phyloP scores from a whole-genome alignment of 345 rosid species.

The Aquilaria malaccensis region DNA sequence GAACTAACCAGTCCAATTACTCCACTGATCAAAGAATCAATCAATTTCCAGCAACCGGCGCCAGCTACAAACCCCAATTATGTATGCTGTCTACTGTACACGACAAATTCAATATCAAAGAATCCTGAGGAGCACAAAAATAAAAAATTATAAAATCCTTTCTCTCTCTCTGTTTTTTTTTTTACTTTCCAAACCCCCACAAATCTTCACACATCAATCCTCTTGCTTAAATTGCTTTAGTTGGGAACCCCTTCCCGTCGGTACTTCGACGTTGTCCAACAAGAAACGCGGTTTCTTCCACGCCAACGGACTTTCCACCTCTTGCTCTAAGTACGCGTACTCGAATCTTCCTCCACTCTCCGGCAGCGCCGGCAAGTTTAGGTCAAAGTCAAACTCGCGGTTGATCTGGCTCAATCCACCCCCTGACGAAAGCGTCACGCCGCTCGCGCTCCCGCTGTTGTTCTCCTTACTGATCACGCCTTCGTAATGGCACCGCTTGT shows the following conservation, averaged over 20 bases:
- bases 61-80: background rate
- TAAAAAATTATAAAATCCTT: background rate
- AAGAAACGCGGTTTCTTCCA: slow-evolving; percentile 52
- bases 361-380: slow-evolving; percentile 77
- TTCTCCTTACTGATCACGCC: slow-evolving; percentile 30
- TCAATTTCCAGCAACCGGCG: slow-evolving; percentile 8
- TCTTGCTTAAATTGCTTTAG: background rate
- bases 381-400: slow-evolving; percentile 54
- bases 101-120: slow-evolving; percentile 11
- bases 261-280: slow-evolving; percentile 4
- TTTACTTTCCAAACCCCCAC: background rate
- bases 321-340: slow-evolving; percentile 33
- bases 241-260: too few relatives aligned
- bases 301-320: slow-evolving; percentile 35
- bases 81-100: slow-evolving; percentile 21
- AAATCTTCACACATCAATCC: background rate
- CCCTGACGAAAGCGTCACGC: slow-evolving; percentile 38
- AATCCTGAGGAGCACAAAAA: slow-evolving; percentile 1
- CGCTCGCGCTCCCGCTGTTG: slow-evolving; percentile 31
- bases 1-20: too few relatives aligned
- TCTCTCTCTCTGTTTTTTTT: background rate
- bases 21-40: slow-evolving; percentile 14
- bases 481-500: slow-evolving; percentile 96
- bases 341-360: slow-evolving; percentile 23
- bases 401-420: slow-evolving; percentile 29